Base-by-base conservation (phyloP, 176 grass and related monocot genomes). In the Luzula sylvatica region DNA sequence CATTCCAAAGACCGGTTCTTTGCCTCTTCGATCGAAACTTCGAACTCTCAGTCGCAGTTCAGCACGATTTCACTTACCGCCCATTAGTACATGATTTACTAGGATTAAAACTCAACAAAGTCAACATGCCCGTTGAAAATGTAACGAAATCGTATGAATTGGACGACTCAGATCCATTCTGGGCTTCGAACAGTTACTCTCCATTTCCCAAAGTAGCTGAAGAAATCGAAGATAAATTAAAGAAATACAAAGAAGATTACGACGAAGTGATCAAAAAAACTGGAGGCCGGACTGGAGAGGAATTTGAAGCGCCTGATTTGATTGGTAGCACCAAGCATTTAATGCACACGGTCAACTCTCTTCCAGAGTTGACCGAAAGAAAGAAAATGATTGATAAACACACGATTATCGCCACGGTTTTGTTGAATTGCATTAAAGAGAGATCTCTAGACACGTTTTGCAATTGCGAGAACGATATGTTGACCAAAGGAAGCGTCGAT, bases 331-430 rank as follows among this genome's bases (percentile, higher is more conserved):
- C 87, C 3, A 86, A 82, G 70, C 77, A 86, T 61, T 69, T 94
- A 46, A 86, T 86, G 87, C 82, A 82, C 44, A 77, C 87, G 0
- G 82, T 94, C 26, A 94, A 94, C 56, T 94, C 78, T 3, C 82
- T 94, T 1, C 87, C 87, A 11, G 78, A 94, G 53, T 50, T 94
- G 17, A 87, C 87, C 3, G 82, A 82, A 14, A 52, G 87, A 14
- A 94, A 94, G 70, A 94, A 86, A 67, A 72, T 94, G 55, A 94
- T 94, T n/a, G 87, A 94, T 48, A 94, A 94, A 21, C 82, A 94
- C 54, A 94, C 71, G 1, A 86, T 86, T 26, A 82, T 94, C 26
- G 87, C 87, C 21, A 87, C 87, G 14, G 66, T 73, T 2, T 38
- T 94, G 67, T 79, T 94, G 51, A 77, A 42, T 41, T 70, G 68